These are phyloP conservation scores for Crithidia expoeki DNA, from an alignment of 208 protist species.

Conservation along the genomic window DNA sequence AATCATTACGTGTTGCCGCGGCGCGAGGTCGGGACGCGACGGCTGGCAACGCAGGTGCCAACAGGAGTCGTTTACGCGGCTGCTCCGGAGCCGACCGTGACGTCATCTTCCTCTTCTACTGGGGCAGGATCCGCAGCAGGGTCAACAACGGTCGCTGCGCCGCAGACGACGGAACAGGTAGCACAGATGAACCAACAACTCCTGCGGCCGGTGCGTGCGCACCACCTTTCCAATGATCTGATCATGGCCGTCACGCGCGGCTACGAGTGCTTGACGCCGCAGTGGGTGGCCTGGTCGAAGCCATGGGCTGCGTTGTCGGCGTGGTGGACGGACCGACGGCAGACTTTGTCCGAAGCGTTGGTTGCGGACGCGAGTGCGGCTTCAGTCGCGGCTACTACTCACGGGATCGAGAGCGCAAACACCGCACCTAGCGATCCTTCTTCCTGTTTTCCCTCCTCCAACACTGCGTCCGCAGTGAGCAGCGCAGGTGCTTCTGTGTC, in stretches of 20 bases:
- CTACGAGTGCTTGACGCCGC: constrained; percentile 66
- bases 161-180: not conserved
- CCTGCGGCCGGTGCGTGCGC: constrained; percentile 1
- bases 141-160: not conserved
- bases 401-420: not conserved
- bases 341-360: not conserved
- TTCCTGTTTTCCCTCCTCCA: not conserved
- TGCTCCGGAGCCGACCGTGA: constrained; percentile 11
- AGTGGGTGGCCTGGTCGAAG: constrained; percentile 81
- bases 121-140: not conserved
- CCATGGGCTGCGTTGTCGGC: constrained; percentile 68
- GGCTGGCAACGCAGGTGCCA: constrained; percentile 16
- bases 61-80: constrained; percentile 16
- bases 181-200: constrained; percentile 7
- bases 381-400: not conserved
- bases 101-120: not conserved
- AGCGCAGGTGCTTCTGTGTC: not conserved
- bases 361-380: not conserved
- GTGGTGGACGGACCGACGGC: constrained; percentile 35
- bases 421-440: no score
- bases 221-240: constrained; percentile 44
- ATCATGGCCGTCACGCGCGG: constrained; percentile 46
- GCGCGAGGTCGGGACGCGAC: constrained; percentile 56
- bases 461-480: not conserved
- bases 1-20: constrained; percentile 41